Conservation (phyloP, 768 basidiomycete genomes). For the Lentinus tigrinus region DNA sequence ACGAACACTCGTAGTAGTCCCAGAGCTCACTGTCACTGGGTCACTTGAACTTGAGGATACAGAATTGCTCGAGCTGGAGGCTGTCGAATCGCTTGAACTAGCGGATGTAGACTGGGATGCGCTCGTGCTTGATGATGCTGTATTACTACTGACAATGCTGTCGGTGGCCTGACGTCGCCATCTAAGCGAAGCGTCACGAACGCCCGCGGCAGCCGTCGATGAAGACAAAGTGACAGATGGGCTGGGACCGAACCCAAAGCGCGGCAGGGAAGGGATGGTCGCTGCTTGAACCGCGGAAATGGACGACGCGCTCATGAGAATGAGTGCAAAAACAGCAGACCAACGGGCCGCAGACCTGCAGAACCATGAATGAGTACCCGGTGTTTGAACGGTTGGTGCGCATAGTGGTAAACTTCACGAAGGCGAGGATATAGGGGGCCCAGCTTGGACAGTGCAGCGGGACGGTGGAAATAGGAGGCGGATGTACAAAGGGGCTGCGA, state of each 20-base stretch:
- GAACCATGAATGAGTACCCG: neutral
- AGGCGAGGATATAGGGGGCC: neutral
- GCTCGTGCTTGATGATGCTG: neutral
- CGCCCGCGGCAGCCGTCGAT: neutral
- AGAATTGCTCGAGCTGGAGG: too few species aligned
- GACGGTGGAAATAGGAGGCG: neutral
- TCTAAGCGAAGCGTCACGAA: neutral
- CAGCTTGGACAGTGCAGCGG: neutral
- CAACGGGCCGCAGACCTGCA: slow-evolving; percentile 2
- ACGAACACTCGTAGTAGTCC: too few species aligned
- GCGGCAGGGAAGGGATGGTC: neutral
- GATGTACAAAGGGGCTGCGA: neutral
- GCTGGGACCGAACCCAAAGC: neutral
- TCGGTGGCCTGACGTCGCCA: slow-evolving; percentile 7
- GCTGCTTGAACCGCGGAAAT: slow-evolving; percentile 1
- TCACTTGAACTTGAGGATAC: too few species aligned
- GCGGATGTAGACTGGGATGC: neutral
- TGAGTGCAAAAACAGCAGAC: slow-evolving; percentile 1
- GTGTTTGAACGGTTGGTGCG: neutral
- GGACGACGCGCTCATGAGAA: neutral
- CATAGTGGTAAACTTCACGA: neutral
- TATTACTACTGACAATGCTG: neutral
- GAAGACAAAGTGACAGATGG: slow-evolving; percentile 1
- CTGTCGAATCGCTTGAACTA: too few species aligned
- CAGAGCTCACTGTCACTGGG: too few species aligned